Base-by-base conservation (phyloP, 257 asterid genomes). In the Primulina huaijiensis region DNA sequence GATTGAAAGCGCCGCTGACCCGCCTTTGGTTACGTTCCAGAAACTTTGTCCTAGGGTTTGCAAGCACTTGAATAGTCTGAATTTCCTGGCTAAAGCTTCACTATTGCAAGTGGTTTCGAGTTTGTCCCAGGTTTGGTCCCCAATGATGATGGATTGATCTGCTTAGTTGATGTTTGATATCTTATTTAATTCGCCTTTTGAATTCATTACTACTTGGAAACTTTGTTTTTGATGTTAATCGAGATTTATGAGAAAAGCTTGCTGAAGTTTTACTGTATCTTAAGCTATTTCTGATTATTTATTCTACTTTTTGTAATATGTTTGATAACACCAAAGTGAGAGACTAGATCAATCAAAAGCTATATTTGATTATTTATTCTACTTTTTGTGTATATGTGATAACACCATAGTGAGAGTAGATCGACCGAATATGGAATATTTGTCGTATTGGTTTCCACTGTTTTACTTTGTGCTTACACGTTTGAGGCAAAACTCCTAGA, bases 21-120 rank as follows among this genome's bases (percentile, higher is more conserved):
- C 90, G 0, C 96, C 96, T 21, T 66, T 83, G 73, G 55, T 38
- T 29, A 78, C 95, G 11, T 87, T 94, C 76, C 97, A 88, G 91
- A 94, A 88, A 85, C 88, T 92, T n/a, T 88, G 95, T 59, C 70
- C 86, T 2, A 87, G 95, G 90, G 91, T 94, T 33, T 85, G 90
- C 83, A 91, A 94, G 90, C 86, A 82, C 76, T 79, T 94, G 76
- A 89, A 83, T 65, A 86, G 83, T 37, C 83, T 90, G 2, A 92
- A 89, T 84, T 94, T 86, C 85, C 78, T 88, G 85, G 97, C 99
- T 0, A 91, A 92, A 73, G 96, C 99, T 61, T 79, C 97, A 1
- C 65, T 94, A 62, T 82, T 94, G 95, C 89, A 86, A 19, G 98
- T 87, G 68, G 94, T 87, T 8, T 90, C 99, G 1, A 88, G 92